phyloP scores from a whole-genome alignment of 139 green algal species.

The Protoeuglena noctilucae region DNA sequence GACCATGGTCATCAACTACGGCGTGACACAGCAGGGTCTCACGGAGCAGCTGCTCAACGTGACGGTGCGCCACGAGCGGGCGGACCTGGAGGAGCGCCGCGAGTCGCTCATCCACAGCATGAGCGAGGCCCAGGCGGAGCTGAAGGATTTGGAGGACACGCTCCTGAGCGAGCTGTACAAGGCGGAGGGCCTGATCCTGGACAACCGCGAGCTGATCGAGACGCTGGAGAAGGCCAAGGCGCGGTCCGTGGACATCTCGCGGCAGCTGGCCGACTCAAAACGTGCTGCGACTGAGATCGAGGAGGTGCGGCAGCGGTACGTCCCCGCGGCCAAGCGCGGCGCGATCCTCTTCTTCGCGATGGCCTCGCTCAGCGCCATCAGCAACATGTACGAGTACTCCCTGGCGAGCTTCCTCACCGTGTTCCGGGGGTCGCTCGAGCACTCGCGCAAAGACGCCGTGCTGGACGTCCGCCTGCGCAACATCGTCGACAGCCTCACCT shows the following conservation, averaged over 20 bases:
- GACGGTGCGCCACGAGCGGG: constrained; percentile 38
- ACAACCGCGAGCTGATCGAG: constrained; percentile 63
- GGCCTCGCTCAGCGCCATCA: constrained; percentile 40
- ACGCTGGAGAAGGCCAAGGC: constrained; percentile 63
- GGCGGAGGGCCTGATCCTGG: constrained; percentile 66
- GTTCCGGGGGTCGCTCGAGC: constrained; percentile 28
- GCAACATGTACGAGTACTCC: constrained; percentile 66
- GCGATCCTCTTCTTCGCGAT: constrained; percentile 73
- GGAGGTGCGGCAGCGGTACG: constrained; percentile 39
- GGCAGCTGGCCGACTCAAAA: constrained; percentile 46
- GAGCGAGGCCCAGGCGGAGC: constrained; percentile 31
- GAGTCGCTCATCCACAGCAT: constrained; percentile 36
- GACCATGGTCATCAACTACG: constrained; percentile 55
- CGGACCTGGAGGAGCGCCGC: constrained; percentile 37
- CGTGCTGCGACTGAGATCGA: constrained; percentile 50
- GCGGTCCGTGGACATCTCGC: constrained; percentile 58
- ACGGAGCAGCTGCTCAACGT: constrained; percentile 52
- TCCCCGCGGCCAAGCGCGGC: constrained; percentile 48
- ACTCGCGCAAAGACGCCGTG: constrained; percentile 17
- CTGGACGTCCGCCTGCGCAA: constrained; percentile 46
- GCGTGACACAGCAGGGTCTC: constrained; percentile 39
- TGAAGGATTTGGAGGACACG: constrained; percentile 51
- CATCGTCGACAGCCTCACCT: constrained; percentile 58
- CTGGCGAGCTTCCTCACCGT: constrained; percentile 49
- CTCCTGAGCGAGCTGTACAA: constrained; percentile 57